Evolutionary conservation across 805 yeast genomes (phyloP).

Genomic region (Wickerhamiella cacticola): DNA sequence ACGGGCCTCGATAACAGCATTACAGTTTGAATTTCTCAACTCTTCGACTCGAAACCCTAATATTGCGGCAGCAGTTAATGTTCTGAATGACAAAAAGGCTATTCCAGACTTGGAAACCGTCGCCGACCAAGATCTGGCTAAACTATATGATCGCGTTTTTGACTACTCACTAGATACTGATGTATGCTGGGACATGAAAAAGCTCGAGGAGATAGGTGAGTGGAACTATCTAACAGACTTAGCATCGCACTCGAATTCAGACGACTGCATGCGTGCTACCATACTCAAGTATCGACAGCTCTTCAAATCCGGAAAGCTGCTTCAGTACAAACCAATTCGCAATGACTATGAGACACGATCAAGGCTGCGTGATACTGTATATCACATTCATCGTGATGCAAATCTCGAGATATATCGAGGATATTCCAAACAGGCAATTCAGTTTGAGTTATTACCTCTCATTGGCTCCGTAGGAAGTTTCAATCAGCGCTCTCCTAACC

Average conservation of each 20-base stretch:
- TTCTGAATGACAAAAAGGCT: background rate
- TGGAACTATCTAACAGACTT: slow-evolving; percentile 8
- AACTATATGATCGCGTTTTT: slow-evolving; percentile 7
- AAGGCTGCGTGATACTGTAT: background rate
- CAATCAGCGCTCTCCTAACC: background rate
- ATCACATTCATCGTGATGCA: background rate
- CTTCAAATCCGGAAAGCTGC: slow-evolving; percentile 1
- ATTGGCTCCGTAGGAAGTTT: background rate
- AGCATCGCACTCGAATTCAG: background rate
- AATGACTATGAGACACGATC: slow-evolving; percentile 4
- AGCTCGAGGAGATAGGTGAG: slow-evolving; percentile 9
- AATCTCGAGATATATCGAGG: background rate
- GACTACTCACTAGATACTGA: slow-evolving; percentile 9
- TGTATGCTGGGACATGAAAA: slow-evolving; percentile 12
- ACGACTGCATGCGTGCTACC: slow-evolving; percentile 7
- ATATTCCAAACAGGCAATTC: background rate
- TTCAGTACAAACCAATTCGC: background rate
- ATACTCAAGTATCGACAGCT: slow-evolving; percentile 6
- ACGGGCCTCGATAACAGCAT: slow-evolving; percentile 9
- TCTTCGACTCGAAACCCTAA: background rate
- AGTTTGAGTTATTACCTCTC: slow-evolving; percentile 6
- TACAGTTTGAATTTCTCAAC: slow-evolving; percentile 8
- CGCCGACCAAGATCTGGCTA: background rate
- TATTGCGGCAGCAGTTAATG: background rate
- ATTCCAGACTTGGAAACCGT: background rate